Evolutionary conservation across 768 basidiomycete genomes (phyloP).

Genomic region (Tulasnella sp.): DNA sequence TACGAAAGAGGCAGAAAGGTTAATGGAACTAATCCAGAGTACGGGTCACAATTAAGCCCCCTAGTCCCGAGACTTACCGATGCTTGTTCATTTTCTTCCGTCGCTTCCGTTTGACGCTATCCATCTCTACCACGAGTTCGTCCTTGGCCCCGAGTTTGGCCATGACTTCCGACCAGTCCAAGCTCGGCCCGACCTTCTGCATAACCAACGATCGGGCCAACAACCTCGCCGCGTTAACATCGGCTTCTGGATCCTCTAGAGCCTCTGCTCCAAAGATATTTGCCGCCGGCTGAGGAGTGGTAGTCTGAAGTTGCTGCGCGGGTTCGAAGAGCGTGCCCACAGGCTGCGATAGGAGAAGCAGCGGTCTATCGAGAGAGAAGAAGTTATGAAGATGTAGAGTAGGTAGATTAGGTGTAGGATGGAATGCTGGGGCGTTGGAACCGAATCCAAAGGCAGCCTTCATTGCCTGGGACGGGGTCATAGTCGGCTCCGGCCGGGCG

Average conservation of each 20-base stretch:
- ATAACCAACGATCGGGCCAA: slow-evolving; percentile 68
- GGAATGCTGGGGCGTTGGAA: slow-evolving; percentile 22
- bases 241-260: slow-evolving; percentile 45
- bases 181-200: slow-evolving; percentile 51
- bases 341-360: slow-evolving; percentile 61
- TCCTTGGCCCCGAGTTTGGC: slow-evolving; percentile 53
- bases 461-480: slow-evolving; percentile 1
- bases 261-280: slow-evolving; percentile 23
- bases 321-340: slow-evolving; percentile 46
- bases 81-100: slow-evolving; percentile 97
- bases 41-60: background rate
- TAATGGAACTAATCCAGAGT: slow-evolving; percentile 5
- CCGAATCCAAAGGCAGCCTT: background rate
- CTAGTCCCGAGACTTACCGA: slow-evolving; percentile 56
- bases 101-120: slow-evolving; percentile 77
- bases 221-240: slow-evolving; percentile 72
- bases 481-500: background rate
- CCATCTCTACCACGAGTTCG: slow-evolving; percentile 53
- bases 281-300: slow-evolving; percentile 23
- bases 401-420: slow-evolving; percentile 48
- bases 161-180: slow-evolving; percentile 63
- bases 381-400: slow-evolving; percentile 74
- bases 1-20: slow-evolving; percentile 11
- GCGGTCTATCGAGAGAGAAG: slow-evolving; percentile 72
- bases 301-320: slow-evolving; percentile 19